Evolutionary conservation across 768 basidiomycete species (phyloP), one percentile per base, ranked within the genome.

Genomic region (Boletus speciosus): DNA sequence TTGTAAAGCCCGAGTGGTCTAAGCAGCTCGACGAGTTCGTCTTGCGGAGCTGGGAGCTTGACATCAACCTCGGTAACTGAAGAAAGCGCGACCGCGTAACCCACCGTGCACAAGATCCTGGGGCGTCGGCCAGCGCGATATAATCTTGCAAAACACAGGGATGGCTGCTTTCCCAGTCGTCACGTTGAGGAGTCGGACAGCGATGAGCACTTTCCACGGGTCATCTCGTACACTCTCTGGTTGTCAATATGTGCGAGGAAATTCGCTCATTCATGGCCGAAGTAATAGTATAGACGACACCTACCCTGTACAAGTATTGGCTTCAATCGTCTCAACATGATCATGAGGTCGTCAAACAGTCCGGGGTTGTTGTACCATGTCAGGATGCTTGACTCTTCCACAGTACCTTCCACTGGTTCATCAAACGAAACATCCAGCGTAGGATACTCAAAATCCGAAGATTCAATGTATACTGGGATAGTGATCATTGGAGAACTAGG

Each of bases 201-300:
- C 84, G 19, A 90, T 74, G 7, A 90, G 73, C 35, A 90, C 66
- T 65, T 82, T 86, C 85, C 87, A 90, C 6, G 85, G 83, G 59
- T 84, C 76, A 19, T 77, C 66, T 0, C 77, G 73, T 23, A 87
- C 71, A 42, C 61, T 64, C 61, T 85, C 83, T 86, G 51, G 23
- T 49, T 19, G 34, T 25, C 41, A 34, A 23, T 15, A n/a, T 1
- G 31, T n/a, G 1, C 10, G 6, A 29, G 3, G 19, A 5, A 14
- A 42, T 35, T 12, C 0, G 2, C 11, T 41, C 37, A 35, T 43
- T 10, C 5, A 35, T 4, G 23, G 2, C 25, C 6, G 23, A 19
- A 38, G 34, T 0, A 16, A 11, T 5, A 19, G 0, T 10, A 11
- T 27, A 25, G 14, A 32, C 15, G 14, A 47, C 45, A 37, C 3